phyloP scores from a whole-genome alignment of 1,284 basidiomycete genomes.

The Cutaneotrichosporon spelunceum region DNA sequence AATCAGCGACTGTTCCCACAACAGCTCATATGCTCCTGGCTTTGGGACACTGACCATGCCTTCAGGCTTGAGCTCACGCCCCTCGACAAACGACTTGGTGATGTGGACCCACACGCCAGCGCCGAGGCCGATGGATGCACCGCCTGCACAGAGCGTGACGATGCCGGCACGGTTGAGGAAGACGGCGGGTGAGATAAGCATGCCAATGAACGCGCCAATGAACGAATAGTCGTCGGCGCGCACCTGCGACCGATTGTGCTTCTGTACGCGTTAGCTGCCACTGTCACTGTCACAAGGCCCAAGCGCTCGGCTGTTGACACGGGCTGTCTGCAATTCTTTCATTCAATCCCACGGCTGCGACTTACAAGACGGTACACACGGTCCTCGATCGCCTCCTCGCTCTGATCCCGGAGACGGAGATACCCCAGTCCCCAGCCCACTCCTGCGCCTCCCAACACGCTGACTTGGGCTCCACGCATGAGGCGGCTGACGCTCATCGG shows the following conservation, averaged over 20 bases:
- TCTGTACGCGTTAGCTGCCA: slow-evolving; percentile 22
- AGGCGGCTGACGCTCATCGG: slow-evolving; percentile 38
- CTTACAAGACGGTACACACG: slow-evolving; percentile 41
- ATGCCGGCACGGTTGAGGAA: slow-evolving; percentile 44
- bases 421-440: slow-evolving; percentile 33
- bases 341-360: slow-evolving; percentile 10
- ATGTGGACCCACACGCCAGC: slow-evolving; percentile 42
- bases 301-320: background rate
- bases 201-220: slow-evolving; percentile 44
- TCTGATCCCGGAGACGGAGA: slow-evolving; percentile 29
- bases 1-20: background rate
- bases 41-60: slow-evolving; percentile 39
- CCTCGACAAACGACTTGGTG: slow-evolving; percentile 33
- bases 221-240: slow-evolving; percentile 48
- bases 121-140: slow-evolving; percentile 45
- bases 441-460: slow-evolving; percentile 27
- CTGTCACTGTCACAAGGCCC: background rate
- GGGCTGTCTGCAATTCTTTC: background rate
- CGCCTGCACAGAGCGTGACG: slow-evolving; percentile 38
- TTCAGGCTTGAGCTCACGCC: slow-evolving; percentile 37
- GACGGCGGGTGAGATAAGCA: slow-evolving; percentile 42
- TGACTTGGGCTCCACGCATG: slow-evolving; percentile 28
- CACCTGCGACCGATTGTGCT: slow-evolving; percentile 35
- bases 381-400: slow-evolving; percentile 33
- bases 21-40: background rate